Evolutionary conservation across 495 filamentous ascomycete genomes (phyloP).

Genomic region (Bombardia bombarda): DNA sequence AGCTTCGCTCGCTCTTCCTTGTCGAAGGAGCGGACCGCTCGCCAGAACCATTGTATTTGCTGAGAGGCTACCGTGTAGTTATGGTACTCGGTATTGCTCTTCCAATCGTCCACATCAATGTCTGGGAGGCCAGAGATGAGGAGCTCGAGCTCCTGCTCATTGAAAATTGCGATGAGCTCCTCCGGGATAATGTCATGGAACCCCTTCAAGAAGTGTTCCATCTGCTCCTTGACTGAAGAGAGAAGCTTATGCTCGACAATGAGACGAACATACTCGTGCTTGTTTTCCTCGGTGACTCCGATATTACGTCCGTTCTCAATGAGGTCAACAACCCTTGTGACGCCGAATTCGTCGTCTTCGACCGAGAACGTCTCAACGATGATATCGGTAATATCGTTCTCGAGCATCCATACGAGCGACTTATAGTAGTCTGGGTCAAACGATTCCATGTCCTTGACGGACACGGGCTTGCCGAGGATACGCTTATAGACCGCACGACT

Average conservation of each 20-base stretch:
- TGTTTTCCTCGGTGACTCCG: constrained; percentile 94
- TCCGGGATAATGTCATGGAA: constrained; percentile 98
- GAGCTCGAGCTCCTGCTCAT: constrained; percentile 94
- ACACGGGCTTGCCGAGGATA: constrained; percentile 88
- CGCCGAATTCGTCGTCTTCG: constrained; percentile 88
- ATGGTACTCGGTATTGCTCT: constrained; percentile 96
- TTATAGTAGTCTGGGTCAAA: constrained; percentile 99
- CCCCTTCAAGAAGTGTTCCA: constrained; percentile 90
- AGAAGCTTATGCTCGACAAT: constrained; percentile 92
- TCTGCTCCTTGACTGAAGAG: constrained; percentile 84
- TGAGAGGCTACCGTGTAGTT: constrained; percentile 92
- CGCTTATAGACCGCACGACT: constrained; percentile 96
- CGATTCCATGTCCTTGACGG: constrained; percentile 99
- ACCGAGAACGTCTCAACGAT: constrained; percentile 96
- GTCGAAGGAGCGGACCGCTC: constrained; percentile 94
- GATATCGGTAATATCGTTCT: constrained; percentile 98
- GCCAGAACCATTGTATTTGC: constrained; percentile 99
- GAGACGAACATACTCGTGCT: constrained; percentile 90
- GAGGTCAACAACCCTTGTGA: constrained; percentile 78
- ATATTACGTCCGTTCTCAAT: constrained; percentile 83
- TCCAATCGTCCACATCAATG: constrained; percentile 98
- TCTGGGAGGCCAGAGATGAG: constrained; percentile 96
- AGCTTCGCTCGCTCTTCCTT: constrained; percentile 98
- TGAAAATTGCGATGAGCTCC: constrained; percentile 94
- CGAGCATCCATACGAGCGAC: constrained; percentile 96